Percentiles rank a stretch among this genome's conserved stretches.
Evolutionary conservation across 345 rosid species (phyloP).

Genomic region (Citrus inodora): DNA sequence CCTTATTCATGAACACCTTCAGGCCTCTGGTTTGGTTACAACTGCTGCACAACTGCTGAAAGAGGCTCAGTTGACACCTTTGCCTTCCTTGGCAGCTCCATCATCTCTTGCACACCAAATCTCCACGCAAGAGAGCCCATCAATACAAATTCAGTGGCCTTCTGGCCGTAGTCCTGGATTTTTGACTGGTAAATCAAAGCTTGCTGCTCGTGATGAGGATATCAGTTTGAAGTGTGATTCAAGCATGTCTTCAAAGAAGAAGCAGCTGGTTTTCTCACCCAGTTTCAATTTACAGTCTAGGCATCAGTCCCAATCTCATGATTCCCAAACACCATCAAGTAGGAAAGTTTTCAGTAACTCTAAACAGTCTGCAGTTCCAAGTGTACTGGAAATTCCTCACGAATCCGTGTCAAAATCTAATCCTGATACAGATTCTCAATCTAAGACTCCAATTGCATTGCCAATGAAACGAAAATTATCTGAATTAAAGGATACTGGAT

Average conservation of each 20-base stretch:
- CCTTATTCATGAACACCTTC: slow-evolving; percentile 96
- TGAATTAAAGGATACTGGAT: slow-evolving; percentile 62
- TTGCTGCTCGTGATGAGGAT: slow-evolving; percentile 41
- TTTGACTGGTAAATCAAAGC: slow-evolving; percentile 47
- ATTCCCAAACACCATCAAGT: slow-evolving; percentile 39
- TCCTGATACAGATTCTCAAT: slow-evolving; percentile 49
- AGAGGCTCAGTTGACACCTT: slow-evolving; percentile 90
- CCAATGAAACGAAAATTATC: slow-evolving; percentile 76
- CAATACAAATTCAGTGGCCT: slow-evolving; percentile 78
- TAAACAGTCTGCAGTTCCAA: slow-evolving; percentile 34
- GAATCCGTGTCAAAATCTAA: slow-evolving; percentile 38
- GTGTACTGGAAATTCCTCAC: slow-evolving; percentile 34
- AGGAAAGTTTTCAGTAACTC: slow-evolving; percentile 35
- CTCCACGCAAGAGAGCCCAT: slow-evolving; percentile 55
- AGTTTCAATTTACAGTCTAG: slow-evolving; percentile 52
- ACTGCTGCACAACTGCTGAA: slow-evolving; percentile 67
- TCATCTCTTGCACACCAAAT: slow-evolving; percentile 58
- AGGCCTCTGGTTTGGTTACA: slow-evolving; percentile 75
- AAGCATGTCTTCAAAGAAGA: slow-evolving; percentile 64
- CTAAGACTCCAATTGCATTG: slow-evolving; percentile 63
- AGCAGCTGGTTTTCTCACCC: slow-evolving; percentile 71
- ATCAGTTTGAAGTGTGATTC: slow-evolving; percentile 40
- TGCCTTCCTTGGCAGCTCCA: slow-evolving; percentile 63
- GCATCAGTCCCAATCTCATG: slow-evolving; percentile 43
- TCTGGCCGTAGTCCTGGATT: slow-evolving; percentile 77